Conservation (phyloP, 345 rosid species). For the Rhizophora mangle region DNA sequence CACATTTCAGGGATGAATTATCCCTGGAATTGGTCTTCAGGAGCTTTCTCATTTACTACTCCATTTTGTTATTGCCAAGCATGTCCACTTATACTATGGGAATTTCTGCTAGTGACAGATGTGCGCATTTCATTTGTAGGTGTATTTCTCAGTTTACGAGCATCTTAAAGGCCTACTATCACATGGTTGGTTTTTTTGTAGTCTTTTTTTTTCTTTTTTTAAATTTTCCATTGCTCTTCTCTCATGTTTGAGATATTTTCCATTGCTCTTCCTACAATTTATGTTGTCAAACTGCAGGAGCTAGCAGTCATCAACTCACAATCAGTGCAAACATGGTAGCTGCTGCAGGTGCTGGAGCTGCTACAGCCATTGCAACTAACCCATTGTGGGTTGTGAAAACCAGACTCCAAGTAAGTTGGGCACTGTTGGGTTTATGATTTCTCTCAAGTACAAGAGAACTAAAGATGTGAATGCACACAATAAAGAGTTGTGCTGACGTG, state of each 20-base stretch:
- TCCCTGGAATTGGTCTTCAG: slow-evolving; percentile 1
- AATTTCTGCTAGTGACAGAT: slow-evolving; percentile 20
- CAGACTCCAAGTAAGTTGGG: slow-evolving; percentile 75
- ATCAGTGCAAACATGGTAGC: slow-evolving; percentile 78
- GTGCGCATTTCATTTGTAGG: slow-evolving; percentile 48
- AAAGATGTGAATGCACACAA: too few species aligned
- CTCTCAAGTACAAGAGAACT: background rate
- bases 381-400: slow-evolving; percentile 99
- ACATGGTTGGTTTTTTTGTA: slow-evolving; percentile 54
- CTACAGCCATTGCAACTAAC: slow-evolving; percentile 79
- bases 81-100: slow-evolving; percentile 9
- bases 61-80: slow-evolving; percentile 1
- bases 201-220: slow-evolving; percentile 13
- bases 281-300: slow-evolving; percentile 36
- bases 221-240: slow-evolving; percentile 1
- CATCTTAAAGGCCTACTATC: slow-evolving; percentile 64
- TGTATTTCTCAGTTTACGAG: slow-evolving; percentile 81
- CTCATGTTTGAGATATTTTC: slow-evolving; percentile 5
- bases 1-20: background rate
- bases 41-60: background rate
- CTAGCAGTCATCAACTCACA: slow-evolving; percentile 43
- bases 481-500: too few species aligned
- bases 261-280: slow-evolving; percentile 15
- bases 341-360: slow-evolving; percentile 95
- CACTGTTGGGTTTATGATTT: background rate